phyloP scores from a whole-genome alignment of 2,329 filamentous ascomycete genomes.

The Didymella keratinophila region DNA sequence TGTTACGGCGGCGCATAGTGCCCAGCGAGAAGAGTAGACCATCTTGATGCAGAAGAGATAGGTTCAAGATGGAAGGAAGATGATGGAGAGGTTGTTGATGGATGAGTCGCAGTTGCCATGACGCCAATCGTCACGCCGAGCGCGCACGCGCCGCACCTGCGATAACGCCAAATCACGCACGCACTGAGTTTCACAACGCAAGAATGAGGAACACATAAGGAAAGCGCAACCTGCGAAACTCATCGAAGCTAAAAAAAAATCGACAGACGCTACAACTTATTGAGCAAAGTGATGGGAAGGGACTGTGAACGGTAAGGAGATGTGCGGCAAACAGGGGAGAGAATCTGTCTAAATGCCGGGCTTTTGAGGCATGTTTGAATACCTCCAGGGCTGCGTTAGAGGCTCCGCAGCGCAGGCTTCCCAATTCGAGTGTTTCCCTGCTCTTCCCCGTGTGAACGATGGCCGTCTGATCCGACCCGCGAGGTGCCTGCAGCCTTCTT shows the following conservation, averaged over 20 bases:
- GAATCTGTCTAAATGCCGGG: neutral
- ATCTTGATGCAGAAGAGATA: conserved; percentile 27
- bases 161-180: conserved; percentile 39
- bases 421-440: neutral
- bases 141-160: conserved; percentile 24
- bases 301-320: neutral
- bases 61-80: conserved; percentile 17
- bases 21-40: conserved; percentile 38
- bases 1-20: conserved; percentile 40
- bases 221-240: neutral
- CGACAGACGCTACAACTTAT: neutral
- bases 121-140: conserved; percentile 32
- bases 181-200: conserved; percentile 17
- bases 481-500: conserved; percentile 13
- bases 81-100: conserved; percentile 26
- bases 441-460: conserved; percentile 6
- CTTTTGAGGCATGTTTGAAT: neutral
- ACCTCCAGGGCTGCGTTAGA: neutral
- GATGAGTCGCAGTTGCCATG: conserved; percentile 36
- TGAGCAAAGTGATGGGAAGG: neutral
- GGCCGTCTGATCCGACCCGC: conserved; percentile 24
- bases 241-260: neutral
- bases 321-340: neutral
- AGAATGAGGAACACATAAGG: neutral
- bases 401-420: neutral